Conservation (phyloP, 164 flowering plant genomes). For the Macadamia integrifolia region DNA sequence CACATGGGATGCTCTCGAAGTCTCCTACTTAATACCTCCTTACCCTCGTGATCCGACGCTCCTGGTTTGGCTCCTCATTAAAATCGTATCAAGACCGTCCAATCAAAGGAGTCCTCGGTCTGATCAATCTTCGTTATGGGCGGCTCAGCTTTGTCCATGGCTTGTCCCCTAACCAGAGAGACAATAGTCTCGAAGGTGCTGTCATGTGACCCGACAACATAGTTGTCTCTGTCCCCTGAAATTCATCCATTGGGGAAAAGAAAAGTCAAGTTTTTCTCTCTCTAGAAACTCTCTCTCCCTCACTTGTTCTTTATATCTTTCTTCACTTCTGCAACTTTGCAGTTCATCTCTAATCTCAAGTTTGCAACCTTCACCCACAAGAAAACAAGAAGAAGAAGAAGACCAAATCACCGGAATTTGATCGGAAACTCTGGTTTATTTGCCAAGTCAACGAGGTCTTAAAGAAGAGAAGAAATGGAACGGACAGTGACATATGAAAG, state of each 20-base stretch:
- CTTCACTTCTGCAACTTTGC: no score
- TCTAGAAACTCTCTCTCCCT: conserved; percentile 13
- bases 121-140: conserved; percentile 31
- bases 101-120: background rate
- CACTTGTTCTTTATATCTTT: background rate
- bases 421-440: background rate
- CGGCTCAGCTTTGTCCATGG: conserved; percentile 52
- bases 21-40: no score
- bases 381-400: background rate
- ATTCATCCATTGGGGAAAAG: conserved; percentile 30
- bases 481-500: conserved; percentile 20
- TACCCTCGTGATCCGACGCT: conserved; percentile 11
- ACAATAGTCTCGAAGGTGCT: conserved; percentile 40
- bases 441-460: no score
- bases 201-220: conserved; percentile 49
- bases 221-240: conserved; percentile 42
- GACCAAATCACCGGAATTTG: background rate
- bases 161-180: conserved; percentile 44
- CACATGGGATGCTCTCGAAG: conserved; percentile 22
- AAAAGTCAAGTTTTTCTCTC: background rate
- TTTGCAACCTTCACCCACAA: background rate
- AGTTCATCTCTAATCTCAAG: background rate
- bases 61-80: background rate
- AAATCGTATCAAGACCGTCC: conserved; percentile 25
- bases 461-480: conserved; percentile 21